Evolutionary conservation across 768 basidiomycete species (phyloP).

Genomic region (Candolleomyces eurysporus): DNA sequence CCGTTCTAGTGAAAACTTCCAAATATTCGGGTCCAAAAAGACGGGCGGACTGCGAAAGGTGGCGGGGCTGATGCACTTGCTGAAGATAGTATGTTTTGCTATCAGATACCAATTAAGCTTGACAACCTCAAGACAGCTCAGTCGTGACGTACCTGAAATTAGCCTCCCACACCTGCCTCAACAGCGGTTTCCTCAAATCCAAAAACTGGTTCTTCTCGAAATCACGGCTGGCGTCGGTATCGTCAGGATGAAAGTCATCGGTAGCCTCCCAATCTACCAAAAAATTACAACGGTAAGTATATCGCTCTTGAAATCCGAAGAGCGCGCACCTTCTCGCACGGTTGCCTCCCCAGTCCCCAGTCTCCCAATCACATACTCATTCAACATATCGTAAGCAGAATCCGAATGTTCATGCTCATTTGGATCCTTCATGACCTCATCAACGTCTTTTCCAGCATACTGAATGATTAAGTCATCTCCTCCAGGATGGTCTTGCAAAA

Average conservation of each 20-base stretch:
- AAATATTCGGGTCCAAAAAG: slow-evolving; percentile 81
- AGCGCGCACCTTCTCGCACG: slow-evolving; percentile 71
- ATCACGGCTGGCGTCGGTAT: slow-evolving; percentile 79
- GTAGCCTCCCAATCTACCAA: slow-evolving; percentile 80
- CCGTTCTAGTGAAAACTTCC: slow-evolving; percentile 76
- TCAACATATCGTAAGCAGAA: slow-evolving; percentile 88
- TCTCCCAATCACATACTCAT: slow-evolving; percentile 83
- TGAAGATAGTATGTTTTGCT: slow-evolving; percentile 95
- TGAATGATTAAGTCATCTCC: slow-evolving; percentile 88
- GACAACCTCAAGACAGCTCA: not conserved
- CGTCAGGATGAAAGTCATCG: slow-evolving; percentile 89
- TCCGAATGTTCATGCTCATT: slow-evolving; percentile 87
- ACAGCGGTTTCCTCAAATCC: slow-evolving; percentile 81
- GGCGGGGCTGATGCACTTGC: slow-evolving; percentile 96
- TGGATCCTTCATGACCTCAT: slow-evolving; percentile 74
- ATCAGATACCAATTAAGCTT: slow-evolving; percentile 4
- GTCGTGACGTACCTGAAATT: slow-evolving; percentile 70
- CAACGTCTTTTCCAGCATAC: slow-evolving; percentile 84
- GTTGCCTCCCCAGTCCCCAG: slow-evolving; percentile 72
- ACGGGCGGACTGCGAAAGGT: slow-evolving; percentile 77
- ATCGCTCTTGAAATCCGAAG: not conserved
- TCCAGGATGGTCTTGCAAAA: slow-evolving; percentile 89
- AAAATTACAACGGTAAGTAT: not conserved
- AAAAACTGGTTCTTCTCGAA: slow-evolving; percentile 89
- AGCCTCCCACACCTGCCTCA: slow-evolving; percentile 83